Conservation (phyloP, 176 grass and related monocot genomes). For the Hordeum marinum region DNA sequence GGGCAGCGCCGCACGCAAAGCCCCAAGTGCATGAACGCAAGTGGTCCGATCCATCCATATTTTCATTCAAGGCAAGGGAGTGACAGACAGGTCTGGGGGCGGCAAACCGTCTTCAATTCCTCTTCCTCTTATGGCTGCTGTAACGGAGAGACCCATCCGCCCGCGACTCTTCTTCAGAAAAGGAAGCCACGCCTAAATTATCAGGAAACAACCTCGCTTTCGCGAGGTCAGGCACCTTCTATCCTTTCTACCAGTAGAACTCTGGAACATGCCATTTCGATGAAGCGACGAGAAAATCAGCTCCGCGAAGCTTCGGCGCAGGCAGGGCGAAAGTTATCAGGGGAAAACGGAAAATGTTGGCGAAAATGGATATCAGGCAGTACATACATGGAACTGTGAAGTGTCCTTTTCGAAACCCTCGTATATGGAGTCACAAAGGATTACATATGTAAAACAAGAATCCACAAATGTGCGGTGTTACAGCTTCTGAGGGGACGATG, state of each 20-base stretch:
- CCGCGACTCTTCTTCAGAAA: neutral
- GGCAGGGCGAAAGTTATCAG: neutral
- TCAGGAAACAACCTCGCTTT: neutral
- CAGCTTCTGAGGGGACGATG: neutral
- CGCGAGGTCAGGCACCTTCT: neutral
- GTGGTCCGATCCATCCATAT: neutral
- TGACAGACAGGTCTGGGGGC: neutral
- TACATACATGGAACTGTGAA: neutral
- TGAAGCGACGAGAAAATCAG: neutral
- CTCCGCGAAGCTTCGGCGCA: neutral
- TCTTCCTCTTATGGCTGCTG: neutral
- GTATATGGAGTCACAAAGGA: neutral
- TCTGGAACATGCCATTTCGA: neutral
- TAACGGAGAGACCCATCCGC: neutral
- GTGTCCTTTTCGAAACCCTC: neutral
- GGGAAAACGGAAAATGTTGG: neutral
- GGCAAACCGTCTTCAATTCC: neutral
- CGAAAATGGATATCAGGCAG: neutral
- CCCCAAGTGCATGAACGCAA: neutral
- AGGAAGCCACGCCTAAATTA: neutral
- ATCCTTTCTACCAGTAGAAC: neutral
- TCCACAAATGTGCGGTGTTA: conserved; percentile 1
- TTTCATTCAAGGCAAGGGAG: neutral
- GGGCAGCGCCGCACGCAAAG: neutral
- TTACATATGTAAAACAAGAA: neutral